Percentiles rank a stretch among this genome's conserved stretches.
phyloP scores from a whole-genome alignment of 495 filamentous ascomycete genomes.

The Hypoxylon fuscum region DNA sequence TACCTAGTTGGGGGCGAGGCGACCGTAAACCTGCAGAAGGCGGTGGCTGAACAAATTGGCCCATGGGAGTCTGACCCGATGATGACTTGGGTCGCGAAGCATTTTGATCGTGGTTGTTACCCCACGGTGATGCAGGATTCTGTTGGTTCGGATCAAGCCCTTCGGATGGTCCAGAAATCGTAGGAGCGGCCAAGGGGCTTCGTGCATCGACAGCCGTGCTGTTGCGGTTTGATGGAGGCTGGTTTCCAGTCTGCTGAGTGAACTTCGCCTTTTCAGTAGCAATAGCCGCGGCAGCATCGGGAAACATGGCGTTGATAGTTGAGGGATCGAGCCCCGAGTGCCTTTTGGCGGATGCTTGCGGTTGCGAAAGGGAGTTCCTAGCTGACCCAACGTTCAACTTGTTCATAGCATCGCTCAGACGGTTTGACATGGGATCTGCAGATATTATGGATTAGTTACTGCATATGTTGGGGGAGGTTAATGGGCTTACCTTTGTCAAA shows the following conservation, averaged over 20 bases:
- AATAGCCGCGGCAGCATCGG: constrained; percentile 96
- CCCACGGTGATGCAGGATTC: constrained; percentile 82
- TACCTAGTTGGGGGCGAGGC: constrained; percentile 73
- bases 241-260: constrained; percentile 90
- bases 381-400: constrained; percentile 88
- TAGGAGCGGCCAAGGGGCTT: constrained; percentile 78
- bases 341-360: constrained; percentile 77
- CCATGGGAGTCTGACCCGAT: constrained; percentile 89
- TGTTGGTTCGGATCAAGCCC: constrained; percentile 58
- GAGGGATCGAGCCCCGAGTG: constrained; percentile 91
- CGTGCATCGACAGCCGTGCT: constrained; percentile 85
- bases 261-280: constrained; percentile 97
- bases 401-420: constrained; percentile 96
- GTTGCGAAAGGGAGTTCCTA: constrained; percentile 86
- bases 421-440: constrained; percentile 95
- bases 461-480: neutral
- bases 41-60: constrained; percentile 90
- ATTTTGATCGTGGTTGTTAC: constrained; percentile 60
- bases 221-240: constrained; percentile 91
- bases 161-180: constrained; percentile 72
- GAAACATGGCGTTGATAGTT: constrained; percentile 99
- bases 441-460: constrained; percentile 14
- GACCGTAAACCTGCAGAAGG: constrained; percentile 84
- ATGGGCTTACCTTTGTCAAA: constrained; percentile 86
- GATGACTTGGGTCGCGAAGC: constrained; percentile 86